Base-by-base conservation (phyloP, 352 stramenopile species). In the Globisporangium uncinulatum region DNA sequence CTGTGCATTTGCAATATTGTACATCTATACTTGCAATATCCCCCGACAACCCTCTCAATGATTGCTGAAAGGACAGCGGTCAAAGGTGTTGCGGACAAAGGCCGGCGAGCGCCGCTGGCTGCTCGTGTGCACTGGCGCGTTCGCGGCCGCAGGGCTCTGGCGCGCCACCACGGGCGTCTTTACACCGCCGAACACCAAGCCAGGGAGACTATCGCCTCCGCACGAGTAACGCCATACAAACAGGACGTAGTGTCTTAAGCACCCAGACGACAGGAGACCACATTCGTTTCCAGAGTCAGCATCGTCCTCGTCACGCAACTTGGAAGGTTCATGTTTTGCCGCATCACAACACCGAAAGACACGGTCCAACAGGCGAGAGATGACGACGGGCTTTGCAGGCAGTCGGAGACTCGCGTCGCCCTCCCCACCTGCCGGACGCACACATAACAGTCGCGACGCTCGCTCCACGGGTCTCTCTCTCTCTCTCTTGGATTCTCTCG, bases 101-200 rank as follows among this genome's bases (percentile, higher is more conserved):
- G 32, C 76, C 1, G 66, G 66, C 56, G 72, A 89, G 56, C 76
- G 76, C 1, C 76, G 72, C 3, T 89, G 79, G 79, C 59, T 89
- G 54, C 61, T 87, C 14, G 61, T 59, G 8, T 89, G 76, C 47
- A 74, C 67, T 2, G 70, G 74, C 11, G 62, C 66, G 11, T 87
- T 87, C 57, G 73, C 71, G 0, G 62, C 57, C 32, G 73, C 73
- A 0, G 79, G 74, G 24, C 51, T 79, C 34, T 83, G 71, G 73
- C 70, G 79, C 57, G 79, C 76, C 10, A 86, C 67, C 9, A 79
- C 69, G 20, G 60, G 72, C 31, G 39, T 72, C 39, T 83, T 87
- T 48, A 63, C 24, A 29, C 24, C 24, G 24, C 24, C 24, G 24
- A 29, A 29, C 24, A 29, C 24, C 2, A 29, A 29, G 24, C 24